These are phyloP conservation scores for Melaleuca alternifolia DNA, from an alignment of 345 rosid genomes.

Conservation along the genomic window DNA sequence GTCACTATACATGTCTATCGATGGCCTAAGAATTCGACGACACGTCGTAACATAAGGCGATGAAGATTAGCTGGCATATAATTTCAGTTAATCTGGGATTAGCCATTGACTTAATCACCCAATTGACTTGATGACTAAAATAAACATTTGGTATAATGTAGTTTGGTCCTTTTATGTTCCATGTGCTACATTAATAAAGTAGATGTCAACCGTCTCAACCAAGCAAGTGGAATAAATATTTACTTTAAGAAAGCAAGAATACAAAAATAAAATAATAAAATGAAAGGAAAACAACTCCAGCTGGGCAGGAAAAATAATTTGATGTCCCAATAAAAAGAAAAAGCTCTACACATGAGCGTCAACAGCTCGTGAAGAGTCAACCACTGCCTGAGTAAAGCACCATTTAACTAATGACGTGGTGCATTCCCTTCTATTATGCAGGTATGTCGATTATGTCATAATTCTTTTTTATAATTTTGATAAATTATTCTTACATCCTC, in stretches of 20 bases:
- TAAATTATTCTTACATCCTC: rapidly evolving
- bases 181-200: neutral
- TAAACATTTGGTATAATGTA: neutral
- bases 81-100: neutral
- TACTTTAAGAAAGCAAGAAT: neutral
- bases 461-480: neutral
- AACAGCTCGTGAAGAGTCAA: neutral
- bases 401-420: neutral
- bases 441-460: rapidly evolving
- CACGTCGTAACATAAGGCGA: neutral
- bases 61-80: neutral
- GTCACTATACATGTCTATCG: neutral
- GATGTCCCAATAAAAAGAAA: neutral
- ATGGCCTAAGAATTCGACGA: neutral
- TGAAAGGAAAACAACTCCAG: neutral
- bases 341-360: no score
- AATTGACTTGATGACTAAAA: neutral
- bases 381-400: neutral
- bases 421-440: neutral
- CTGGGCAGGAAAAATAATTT: neutral
- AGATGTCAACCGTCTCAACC: neutral
- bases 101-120: neutral
- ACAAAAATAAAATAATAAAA: neutral
- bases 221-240: neutral
- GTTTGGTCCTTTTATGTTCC: neutral